Base-by-base conservation (phyloP, 2,329 filamentous ascomycete genomes). In the Beauveria bassiana region DNA sequence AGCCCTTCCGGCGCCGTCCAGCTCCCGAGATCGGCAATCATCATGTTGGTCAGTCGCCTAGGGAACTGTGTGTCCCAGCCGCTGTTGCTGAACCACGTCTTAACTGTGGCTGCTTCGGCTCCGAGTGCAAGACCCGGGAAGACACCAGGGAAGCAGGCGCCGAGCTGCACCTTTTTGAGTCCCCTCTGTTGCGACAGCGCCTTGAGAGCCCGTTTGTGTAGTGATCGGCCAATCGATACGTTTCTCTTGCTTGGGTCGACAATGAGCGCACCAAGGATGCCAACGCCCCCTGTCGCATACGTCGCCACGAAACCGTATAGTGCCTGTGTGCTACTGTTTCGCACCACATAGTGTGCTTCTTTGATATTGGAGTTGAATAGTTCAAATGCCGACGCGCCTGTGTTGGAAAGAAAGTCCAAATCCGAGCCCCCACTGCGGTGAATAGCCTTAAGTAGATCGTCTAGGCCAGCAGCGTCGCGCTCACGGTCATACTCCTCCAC, bases 291-390 rank as follows among this genome's bases (percentile, higher is more conserved):
- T 69, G 89, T 86, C 71, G 85, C 92, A 71, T 96, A 97, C 0
- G 92, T 96, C 0, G 92, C 89, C 69, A 90, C 93, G 73, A 97
- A 98, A 2, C 93, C 93, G 70, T 96, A 97, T 0, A 98, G 77
- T 0, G 90, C 90, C 65, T 91, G 88, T 0, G 93, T 98, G 72
- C 90, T 96, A 75, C 90, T 96, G 71, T 97, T 98, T 22, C 93
- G 85, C 38, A 98, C 93, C 9, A 97, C 92, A 70, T 93, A 96
- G 72, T 98, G 93, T 0, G 86, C 79, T 73, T 96, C 91, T 61
- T 90, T 85, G 31, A 96, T 82, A 51, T 87, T 83, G 1, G 84
- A 78, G 66, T 86, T 86, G 65, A 81, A 84, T 2, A 96, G 77
- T 62, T 92, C 83, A 71, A 98, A 96, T 0, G 89, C 89, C 52